Conservation (phyloP, 345 rosid genomes). For the Lagerstroemia speciosa region DNA sequence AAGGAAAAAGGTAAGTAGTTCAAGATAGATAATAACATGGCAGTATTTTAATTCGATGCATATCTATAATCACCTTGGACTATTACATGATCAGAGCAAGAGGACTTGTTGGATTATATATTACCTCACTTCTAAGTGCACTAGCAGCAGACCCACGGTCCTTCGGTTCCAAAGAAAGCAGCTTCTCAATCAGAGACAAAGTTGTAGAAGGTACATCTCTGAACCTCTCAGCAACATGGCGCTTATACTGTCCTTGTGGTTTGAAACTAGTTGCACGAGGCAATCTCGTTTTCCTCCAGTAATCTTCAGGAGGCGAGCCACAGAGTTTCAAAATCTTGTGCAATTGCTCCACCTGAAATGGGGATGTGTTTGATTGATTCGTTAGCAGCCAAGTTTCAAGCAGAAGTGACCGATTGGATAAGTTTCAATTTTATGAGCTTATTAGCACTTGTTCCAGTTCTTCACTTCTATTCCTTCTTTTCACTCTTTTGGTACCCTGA, state of each 20-base stretch:
- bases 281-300: conserved; percentile 59
- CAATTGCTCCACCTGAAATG: conserved; percentile 80
- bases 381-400: conserved; percentile 1
- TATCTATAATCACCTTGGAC: too few species aligned
- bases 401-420: too few species aligned
- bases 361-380: not conserved
- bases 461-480: too few species aligned
- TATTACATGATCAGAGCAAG: too few species aligned
- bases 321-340: conserved; percentile 95
- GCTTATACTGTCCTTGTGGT: conserved; percentile 58
- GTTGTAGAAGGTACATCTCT: conserved; percentile 44
- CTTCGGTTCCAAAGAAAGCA: conserved; percentile 62
- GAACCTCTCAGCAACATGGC: conserved; percentile 45
- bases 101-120: not conserved
- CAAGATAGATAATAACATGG: not conserved
- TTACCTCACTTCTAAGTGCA: conserved; percentile 61
- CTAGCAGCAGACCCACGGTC: conserved; percentile 52
- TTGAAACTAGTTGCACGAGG: conserved; percentile 67
- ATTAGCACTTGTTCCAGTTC: too few species aligned
- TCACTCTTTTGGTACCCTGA: not conserved
- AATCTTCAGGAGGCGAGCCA: conserved; percentile 73
- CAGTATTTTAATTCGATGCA: not conserved
- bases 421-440: too few species aligned
- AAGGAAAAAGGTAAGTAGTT: conserved; percentile 6
- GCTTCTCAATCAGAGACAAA: conserved; percentile 50